Conservation (phyloP, 2,329 filamentous ascomycete genomes). For the Ophiostoma sp. region DNA sequence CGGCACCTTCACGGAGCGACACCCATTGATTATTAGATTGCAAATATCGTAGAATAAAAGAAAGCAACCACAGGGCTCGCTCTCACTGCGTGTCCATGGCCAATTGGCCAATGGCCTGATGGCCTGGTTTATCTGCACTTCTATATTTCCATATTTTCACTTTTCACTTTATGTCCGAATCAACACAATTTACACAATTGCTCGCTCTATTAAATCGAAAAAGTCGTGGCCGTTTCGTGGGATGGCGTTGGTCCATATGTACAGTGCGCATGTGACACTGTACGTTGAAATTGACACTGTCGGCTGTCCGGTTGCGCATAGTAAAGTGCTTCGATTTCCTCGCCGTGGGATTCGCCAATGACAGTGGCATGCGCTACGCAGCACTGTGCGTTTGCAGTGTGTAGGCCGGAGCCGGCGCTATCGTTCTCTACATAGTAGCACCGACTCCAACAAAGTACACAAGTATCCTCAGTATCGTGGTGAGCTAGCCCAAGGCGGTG, state of each 20-base stretch:
- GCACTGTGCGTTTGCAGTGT: neutral
- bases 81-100: neutral
- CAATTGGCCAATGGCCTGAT: neutral
- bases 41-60: neutral
- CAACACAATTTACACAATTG: neutral
- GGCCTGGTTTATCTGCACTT: neutral
- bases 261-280: constrained; percentile 4
- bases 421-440: neutral
- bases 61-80: neutral
- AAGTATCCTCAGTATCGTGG: too few relatives aligned
- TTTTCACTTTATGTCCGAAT: neutral
- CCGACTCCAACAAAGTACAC: neutral
- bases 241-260: neutral
- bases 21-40: neutral
- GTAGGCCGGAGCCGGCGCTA: constrained; percentile 8
- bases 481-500: constrained; percentile 21
- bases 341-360: constrained; percentile 1
- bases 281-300: neutral
- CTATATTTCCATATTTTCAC: neutral
- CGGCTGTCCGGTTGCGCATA: neutral
- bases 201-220: neutral
- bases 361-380: neutral
- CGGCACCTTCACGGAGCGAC: neutral
- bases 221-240: neutral
- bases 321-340: neutral